Evolutionary conservation across 305 asterid genomes (phyloP).

Genomic region (Plantago rigida): DNA sequence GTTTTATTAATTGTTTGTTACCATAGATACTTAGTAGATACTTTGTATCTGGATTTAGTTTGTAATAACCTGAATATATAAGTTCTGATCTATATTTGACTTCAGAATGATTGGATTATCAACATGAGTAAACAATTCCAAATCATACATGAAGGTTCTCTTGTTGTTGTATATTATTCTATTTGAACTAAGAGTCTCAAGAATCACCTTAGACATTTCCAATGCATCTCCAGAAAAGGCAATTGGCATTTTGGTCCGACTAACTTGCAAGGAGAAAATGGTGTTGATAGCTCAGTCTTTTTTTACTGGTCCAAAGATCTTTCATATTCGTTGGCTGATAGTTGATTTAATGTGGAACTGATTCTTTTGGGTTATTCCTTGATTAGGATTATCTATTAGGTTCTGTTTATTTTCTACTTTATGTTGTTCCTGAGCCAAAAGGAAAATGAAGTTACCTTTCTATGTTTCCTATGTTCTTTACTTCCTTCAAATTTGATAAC

Average conservation of each 20-base stretch:
- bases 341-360: too few species aligned
- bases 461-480: neutral
- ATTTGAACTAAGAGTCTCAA: neutral
- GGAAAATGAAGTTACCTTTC: neutral
- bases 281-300: neutral
- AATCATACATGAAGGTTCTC: constrained; percentile 10
- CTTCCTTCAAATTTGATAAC: neutral
- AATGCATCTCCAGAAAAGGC: constrained; percentile 5
- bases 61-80: neutral
- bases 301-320: neutral
- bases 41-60: constrained; percentile 12
- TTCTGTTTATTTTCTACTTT: neutral
- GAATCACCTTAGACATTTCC: neutral
- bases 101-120: too few species aligned
- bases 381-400: neutral
- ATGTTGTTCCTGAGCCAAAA: neutral
- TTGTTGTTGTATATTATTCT: constrained; percentile 1
- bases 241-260: neutral
- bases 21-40: constrained; percentile 8
- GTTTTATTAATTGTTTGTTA: neutral
- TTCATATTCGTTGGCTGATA: too few species aligned
- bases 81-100: too few species aligned
- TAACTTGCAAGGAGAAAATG: constrained; percentile 16
- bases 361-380: neutral
- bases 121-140: neutral